phyloP scores from a whole-genome alignment of 805 yeast species.

The Lipomyces yamadae region DNA sequence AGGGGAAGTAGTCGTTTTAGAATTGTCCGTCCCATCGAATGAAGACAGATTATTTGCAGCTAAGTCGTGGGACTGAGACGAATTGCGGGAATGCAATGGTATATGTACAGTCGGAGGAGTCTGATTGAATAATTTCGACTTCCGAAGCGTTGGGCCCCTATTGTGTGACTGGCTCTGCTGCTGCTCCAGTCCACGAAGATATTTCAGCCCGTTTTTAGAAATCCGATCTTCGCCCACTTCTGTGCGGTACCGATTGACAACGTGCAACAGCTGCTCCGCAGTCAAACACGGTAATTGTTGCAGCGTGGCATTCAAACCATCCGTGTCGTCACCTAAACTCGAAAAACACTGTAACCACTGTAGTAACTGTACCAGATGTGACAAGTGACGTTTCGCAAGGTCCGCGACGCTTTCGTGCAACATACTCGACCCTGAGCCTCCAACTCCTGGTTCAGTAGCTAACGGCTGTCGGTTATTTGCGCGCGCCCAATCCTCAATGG shows the following conservation, averaged over 20 bases:
- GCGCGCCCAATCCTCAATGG: constrained; percentile 92
- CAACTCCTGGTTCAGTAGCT: constrained; percentile 39
- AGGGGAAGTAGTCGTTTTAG: background rate
- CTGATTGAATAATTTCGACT: constrained; percentile 26
- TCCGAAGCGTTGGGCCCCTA: constrained; percentile 18
- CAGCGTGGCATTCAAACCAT: constrained; percentile 48
- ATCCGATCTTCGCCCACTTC: constrained; percentile 80
- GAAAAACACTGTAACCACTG: constrained; percentile 92
- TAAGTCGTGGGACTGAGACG: constrained; percentile 13
- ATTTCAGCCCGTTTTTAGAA: constrained; percentile 56
- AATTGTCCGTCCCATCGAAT: background rate
- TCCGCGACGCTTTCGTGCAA: constrained; percentile 44
- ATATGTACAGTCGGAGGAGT: constrained; percentile 20
- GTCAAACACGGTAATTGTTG: constrained; percentile 70
- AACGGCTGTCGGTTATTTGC: constrained; percentile 61
- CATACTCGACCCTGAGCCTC: constrained; percentile 27
- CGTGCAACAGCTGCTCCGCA: constrained; percentile 70
- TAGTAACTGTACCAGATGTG: constrained; percentile 74
- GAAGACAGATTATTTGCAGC: background rate
- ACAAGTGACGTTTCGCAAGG: constrained; percentile 68
- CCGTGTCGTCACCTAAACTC: constrained; percentile 59
- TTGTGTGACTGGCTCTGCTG: constrained; percentile 24
- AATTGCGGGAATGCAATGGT: constrained; percentile 16
- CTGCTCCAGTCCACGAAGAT: constrained; percentile 47
- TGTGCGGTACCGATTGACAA: constrained; percentile 75